Base-by-base conservation (phyloP, 495 filamentous ascomycete genomes). In the Penicillium manginii region DNA sequence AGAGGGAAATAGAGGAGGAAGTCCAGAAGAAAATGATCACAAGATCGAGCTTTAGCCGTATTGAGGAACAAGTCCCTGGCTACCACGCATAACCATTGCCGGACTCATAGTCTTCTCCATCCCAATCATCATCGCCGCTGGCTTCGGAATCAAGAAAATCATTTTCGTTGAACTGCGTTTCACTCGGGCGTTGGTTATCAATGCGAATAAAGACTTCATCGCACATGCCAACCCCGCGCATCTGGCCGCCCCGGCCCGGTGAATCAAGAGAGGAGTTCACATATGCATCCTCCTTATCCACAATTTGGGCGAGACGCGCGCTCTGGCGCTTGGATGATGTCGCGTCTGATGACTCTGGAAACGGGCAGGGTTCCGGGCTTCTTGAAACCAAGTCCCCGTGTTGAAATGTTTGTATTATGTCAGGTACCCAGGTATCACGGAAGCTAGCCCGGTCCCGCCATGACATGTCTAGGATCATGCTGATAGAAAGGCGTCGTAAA, bases 121-220 rank as follows among this genome's bases (percentile, higher is more conserved):
- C 78, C 91, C 91, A 96, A 52, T 96, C 91, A 57, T 91, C 90
- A 58, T 93, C 89, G 4, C 86, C 86, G 58, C 85, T 86, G 1
- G 72, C 64, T 54, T 91, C 88, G 12, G 78, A 77, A 60, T 94
- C 91, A 3, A 96, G 67, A 66, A 97, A 96, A 64, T 97, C 90
- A 11, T 81, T 81, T 74, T 93, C 92, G 19, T 81, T 83, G 61
- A 82, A 89, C 40, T 88, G 86, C n/a, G 75, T 78, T 62, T 94
- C 92, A 1, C 77, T 81, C 18, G 88, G 89, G 43, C 91, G 85
- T 63, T 89, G 84, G 69, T 96, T 93, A 66, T 96, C 92, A 51
- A 97, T 88, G 18, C 84, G 78, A 45, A 97, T 81, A 45, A 85
- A 83, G n/a, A 97, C 91, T 33, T 84, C 75, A 22, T 92, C 80